Conservation (phyloP, 345 rosid genomes). For the Aquilaria sinensis region DNA sequence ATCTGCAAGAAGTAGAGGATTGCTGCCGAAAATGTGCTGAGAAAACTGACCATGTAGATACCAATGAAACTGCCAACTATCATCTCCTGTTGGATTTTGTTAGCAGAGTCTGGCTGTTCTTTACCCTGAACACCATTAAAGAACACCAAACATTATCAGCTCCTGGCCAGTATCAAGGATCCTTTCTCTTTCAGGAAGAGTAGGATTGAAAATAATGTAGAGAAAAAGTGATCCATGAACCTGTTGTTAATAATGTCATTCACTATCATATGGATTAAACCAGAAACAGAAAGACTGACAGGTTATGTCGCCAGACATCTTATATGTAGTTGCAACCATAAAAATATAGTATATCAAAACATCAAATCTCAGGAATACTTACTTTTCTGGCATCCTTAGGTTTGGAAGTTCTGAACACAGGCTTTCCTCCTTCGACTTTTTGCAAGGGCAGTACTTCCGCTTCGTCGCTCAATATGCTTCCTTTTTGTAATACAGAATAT, state of each 20-base stretch:
- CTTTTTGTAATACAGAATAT: slow-evolving; percentile 55
- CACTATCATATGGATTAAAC: neutral
- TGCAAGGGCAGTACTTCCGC: slow-evolving; percentile 44
- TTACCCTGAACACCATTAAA: slow-evolving; percentile 25
- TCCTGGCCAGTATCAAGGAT: neutral
- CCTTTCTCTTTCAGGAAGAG: too few species aligned
- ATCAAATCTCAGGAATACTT: slow-evolving; percentile 8
- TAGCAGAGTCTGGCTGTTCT: neutral
- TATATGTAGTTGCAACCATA: neutral
- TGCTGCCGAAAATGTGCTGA: slow-evolving; percentile 52
- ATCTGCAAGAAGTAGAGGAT: slow-evolving; percentile 34
- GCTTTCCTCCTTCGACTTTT: slow-evolving; percentile 37
- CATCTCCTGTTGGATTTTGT: slow-evolving; percentile 15
- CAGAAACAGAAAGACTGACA: neutral
- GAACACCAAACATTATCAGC: neutral
- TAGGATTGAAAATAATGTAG: too few species aligned
- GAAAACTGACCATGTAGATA: slow-evolving; percentile 45
- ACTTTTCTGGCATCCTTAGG: slow-evolving; percentile 21
- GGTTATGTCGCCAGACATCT: too few species aligned
- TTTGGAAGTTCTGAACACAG: slow-evolving; percentile 21
- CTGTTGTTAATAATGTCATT: neutral
- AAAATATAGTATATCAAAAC: neutral
- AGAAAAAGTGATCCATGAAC: too few species aligned
- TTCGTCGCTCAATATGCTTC: slow-evolving; percentile 41
- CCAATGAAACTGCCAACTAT: slow-evolving; percentile 40